A percentile compares a stretch with the other conserved stretches of the same genome.
Conservation (phyloP, 1,284 basidiomycete genomes). For the Trametes pubescens region DNA sequence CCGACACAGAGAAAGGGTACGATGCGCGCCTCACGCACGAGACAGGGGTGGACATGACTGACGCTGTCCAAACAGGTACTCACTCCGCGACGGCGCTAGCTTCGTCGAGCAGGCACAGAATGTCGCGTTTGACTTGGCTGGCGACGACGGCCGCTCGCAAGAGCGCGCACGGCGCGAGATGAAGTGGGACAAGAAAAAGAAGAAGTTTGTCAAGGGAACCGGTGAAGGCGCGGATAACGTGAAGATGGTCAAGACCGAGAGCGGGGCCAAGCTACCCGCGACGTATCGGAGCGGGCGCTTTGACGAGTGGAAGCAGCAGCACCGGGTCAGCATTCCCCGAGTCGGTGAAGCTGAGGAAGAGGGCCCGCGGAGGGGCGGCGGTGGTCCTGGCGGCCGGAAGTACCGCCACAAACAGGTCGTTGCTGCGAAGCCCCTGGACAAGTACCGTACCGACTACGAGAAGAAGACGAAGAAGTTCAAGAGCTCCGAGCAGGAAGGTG, state of each 20-base stretch:
- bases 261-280: constrained; percentile 91
- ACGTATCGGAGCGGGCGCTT: constrained; percentile 93
- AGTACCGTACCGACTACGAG: constrained; percentile 72
- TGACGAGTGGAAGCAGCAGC: constrained; percentile 93
- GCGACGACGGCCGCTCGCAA: constrained; percentile 75
- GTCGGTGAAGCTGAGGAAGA: constrained; percentile 82
- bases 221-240: constrained; percentile 92
- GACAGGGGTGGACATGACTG: constrained; percentile 1
- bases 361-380: constrained; percentile 42
- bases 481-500: constrained; percentile 54
- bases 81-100: constrained; percentile 83
- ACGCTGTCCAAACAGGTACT: constrained; percentile 66
- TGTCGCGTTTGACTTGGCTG: constrained; percentile 85
- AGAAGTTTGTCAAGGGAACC: constrained; percentile 90
- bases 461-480: constrained; percentile 69
- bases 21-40: constrained; percentile 32
- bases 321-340: constrained; percentile 74
- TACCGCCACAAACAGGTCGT: constrained; percentile 74
- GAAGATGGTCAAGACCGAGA: constrained; percentile 94
- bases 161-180: constrained; percentile 72
- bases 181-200: constrained; percentile 97
- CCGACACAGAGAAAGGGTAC: constrained; percentile 89
- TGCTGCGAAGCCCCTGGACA: constrained; percentile 77
- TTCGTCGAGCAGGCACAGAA: constrained; percentile 88
- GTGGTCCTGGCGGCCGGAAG: constrained; percentile 54